phyloP scores from a whole-genome alignment of 805 yeast species.

The Hanseniaspora valbyensis region DNA sequence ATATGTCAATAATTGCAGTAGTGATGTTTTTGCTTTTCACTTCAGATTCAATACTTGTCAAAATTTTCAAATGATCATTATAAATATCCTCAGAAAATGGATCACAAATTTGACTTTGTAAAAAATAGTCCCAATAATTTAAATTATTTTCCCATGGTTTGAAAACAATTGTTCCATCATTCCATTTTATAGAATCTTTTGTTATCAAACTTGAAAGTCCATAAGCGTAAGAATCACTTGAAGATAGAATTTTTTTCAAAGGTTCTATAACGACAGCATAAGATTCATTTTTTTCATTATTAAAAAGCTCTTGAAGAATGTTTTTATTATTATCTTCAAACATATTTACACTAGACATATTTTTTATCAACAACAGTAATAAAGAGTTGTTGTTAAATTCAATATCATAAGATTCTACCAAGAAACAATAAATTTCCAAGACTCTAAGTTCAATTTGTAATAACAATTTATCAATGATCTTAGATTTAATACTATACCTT shows the following conservation, averaged over 20 bases:
- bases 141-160: slow-evolving; percentile 27
- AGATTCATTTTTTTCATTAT: slow-evolving; percentile 20
- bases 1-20: slow-evolving; percentile 6
- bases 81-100: slow-evolving; percentile 35
- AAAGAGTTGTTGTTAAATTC: slow-evolving; percentile 34
- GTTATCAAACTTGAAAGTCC: slow-evolving; percentile 45
- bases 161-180: not conserved
- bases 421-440: slow-evolving; percentile 35
- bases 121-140: slow-evolving; percentile 29
- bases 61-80: slow-evolving; percentile 33
- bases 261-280: slow-evolving; percentile 19
- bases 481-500: slow-evolving; percentile 24
- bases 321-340: slow-evolving; percentile 17
- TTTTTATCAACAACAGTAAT: slow-evolving; percentile 32
- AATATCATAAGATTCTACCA: slow-evolving; percentile 27
- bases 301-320: slow-evolving; percentile 11
- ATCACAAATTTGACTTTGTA: slow-evolving; percentile 20
- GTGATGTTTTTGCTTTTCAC: slow-evolving; percentile 4
- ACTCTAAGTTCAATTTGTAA: slow-evolving; percentile 35
- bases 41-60: slow-evolving; percentile 18
- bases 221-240: slow-evolving; percentile 36
- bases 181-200: slow-evolving; percentile 28
- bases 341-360: slow-evolving; percentile 38
- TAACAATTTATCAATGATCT: slow-evolving; percentile 26
- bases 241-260: slow-evolving; percentile 22